Evolutionary conservation across 225 moss, liverwort and hornwort species (phyloP).

Genomic region (Takakia lepidozioides): DNA sequence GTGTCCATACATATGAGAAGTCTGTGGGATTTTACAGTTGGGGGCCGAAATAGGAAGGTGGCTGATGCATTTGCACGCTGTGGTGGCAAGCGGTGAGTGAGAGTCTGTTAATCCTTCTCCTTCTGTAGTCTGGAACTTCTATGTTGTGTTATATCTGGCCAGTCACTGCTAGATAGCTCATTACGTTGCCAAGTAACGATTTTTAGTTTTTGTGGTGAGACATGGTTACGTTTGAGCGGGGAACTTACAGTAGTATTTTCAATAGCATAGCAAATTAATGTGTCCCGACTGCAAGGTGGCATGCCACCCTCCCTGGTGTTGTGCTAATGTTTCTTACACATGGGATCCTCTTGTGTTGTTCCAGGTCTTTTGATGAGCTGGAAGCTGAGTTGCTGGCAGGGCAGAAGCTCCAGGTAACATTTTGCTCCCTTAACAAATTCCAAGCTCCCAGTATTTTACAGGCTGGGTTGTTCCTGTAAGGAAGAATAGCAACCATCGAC

Average conservation of each 20-base stretch:
- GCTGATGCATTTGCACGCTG: constrained; percentile 59
- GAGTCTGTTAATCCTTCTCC: not conserved
- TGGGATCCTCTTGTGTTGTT: not conserved
- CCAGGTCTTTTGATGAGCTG: constrained; percentile 61
- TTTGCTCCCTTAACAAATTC: not conserved
- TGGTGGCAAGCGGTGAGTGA: constrained; percentile 38
- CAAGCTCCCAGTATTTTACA: not conserved
- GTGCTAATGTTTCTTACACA: not conserved
- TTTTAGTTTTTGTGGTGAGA: too few species aligned
- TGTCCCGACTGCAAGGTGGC: not conserved
- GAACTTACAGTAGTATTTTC: too few species aligned
- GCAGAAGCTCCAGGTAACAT: constrained; percentile 67
- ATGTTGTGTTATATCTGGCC: not conserved
- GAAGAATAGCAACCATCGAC: not conserved
- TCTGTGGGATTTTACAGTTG: constrained; percentile 22
- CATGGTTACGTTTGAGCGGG: too few species aligned
- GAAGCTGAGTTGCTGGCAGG: constrained; percentile 61
- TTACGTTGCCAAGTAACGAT: not conserved
- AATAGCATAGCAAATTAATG: not conserved
- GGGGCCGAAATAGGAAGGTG: constrained; percentile 64
- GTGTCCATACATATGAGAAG: not conserved
- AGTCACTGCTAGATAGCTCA: too few species aligned
- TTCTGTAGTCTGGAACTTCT: not conserved
- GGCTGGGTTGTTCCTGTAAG: not conserved
- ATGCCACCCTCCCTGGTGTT: too few species aligned